A percentile compares a stretch with the other conserved stretches of the same genome.
phyloP scores from a whole-genome alignment of 768 basidiomycete genomes.

The Amanita phalloides region DNA sequence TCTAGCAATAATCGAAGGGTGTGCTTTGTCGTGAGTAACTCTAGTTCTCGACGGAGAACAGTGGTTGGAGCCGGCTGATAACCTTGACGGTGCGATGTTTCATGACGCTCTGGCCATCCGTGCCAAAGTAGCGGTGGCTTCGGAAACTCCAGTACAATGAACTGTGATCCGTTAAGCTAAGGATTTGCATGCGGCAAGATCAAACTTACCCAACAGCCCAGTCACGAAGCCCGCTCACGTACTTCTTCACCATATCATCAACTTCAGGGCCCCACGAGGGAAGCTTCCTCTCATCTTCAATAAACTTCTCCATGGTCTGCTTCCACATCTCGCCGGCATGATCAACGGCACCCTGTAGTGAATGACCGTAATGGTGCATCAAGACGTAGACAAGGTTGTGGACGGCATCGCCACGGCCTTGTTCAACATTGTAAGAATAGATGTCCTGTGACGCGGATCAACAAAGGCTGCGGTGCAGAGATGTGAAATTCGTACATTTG shows the following conservation, averaged over 20 bases:
- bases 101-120: conserved; percentile 43
- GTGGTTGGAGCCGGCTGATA: conserved; percentile 12
- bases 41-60: neutral
- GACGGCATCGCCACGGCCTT: conserved; percentile 47
- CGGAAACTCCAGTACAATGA: conserved; percentile 66
- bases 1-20: neutral
- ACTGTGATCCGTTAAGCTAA: conserved; percentile 14
- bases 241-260: conserved; percentile 45
- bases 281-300: conserved; percentile 31
- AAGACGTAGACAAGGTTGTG: conserved; percentile 69
- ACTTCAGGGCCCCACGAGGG: conserved; percentile 57
- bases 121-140: conserved; percentile 60
- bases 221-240: conserved; percentile 53
- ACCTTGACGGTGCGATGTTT: conserved; percentile 40
- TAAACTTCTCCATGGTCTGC: conserved; percentile 42
- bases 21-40: neutral
- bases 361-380: conserved; percentile 47
- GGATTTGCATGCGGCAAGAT: neutral
- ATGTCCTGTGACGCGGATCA: conserved; percentile 39
- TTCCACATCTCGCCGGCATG: conserved; percentile 52
- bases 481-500: conserved; percentile 42
- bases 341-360: conserved; percentile 53
- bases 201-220: conserved; percentile 57
- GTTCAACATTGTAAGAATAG: conserved; percentile 69
- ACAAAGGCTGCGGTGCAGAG: neutral